Percentiles rank a stretch among this genome's conserved stretches.
These are phyloP conservation scores for Collybia mongolica DNA, from an alignment of 768 basidiomycete species.

Conservation along the genomic window DNA sequence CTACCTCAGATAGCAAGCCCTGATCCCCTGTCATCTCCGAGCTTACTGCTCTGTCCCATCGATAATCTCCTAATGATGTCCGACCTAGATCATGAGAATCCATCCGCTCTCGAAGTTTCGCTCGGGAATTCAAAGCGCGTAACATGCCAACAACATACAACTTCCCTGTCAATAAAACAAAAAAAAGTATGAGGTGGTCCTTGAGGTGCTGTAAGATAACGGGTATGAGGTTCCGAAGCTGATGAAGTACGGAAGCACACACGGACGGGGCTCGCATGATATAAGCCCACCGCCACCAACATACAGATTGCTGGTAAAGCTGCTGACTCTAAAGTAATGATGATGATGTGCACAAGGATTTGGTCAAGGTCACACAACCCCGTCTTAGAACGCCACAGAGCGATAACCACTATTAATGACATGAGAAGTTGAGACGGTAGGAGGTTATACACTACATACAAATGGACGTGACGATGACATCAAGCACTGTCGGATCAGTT, in stretches of 20 bases:
- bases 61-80: slow-evolving; percentile 36
- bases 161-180: slow-evolving; percentile 49
- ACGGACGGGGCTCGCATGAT: slow-evolving; percentile 34
- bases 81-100: slow-evolving; percentile 39
- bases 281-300: slow-evolving; percentile 32
- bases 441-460: slow-evolving; percentile 21
- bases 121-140: slow-evolving; percentile 35
- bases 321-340: slow-evolving; percentile 37
- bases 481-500: slow-evolving; percentile 29
- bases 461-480: slow-evolving; percentile 35
- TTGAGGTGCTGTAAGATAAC: slow-evolving; percentile 20
- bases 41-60: slow-evolving; percentile 23
- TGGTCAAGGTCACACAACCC: slow-evolving; percentile 36
- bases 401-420: slow-evolving; percentile 31
- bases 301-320: slow-evolving; percentile 32
- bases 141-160: slow-evolving; percentile 42
- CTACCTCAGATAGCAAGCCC: slow-evolving; percentile 5
- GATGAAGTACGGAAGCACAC: background rate
- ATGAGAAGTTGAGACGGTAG: background rate
- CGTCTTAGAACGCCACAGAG: slow-evolving; percentile 37
- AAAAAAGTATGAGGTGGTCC: slow-evolving; percentile 44
- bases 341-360: slow-evolving; percentile 35
- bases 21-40: background rate
- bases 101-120: slow-evolving; percentile 33
- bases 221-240: background rate